Conservation (phyloP, 2,329 filamentous ascomycete genomes). For the Tricladium varicosporioides region DNA sequence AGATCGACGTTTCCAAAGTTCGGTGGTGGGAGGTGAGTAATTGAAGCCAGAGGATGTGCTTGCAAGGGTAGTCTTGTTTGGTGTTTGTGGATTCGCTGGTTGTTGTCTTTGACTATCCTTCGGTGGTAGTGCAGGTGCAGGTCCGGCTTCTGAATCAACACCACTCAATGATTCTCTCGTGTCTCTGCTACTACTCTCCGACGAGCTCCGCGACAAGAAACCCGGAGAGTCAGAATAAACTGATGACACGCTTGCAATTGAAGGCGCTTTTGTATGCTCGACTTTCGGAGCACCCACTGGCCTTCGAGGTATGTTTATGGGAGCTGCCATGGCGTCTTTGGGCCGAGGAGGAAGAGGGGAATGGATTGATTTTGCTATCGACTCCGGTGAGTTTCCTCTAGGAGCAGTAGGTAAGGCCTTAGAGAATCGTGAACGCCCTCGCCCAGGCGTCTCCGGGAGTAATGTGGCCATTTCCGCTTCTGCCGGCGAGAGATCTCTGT, state of each 20-base stretch:
- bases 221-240: conserved; percentile 29
- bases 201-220: conserved; percentile 17
- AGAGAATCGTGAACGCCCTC: conserved; percentile 28
- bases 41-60: conserved; percentile 22
- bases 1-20: conserved; percentile 32
- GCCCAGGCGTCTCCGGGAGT: conserved; percentile 18
- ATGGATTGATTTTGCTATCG: conserved; percentile 9
- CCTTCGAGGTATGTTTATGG: conserved; percentile 26
- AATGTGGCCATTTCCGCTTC: conserved; percentile 4
- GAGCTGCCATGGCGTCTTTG: conserved; percentile 13
- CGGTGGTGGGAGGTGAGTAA: conserved; percentile 22
- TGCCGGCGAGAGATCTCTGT: not conserved
- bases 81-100: conserved; percentile 3
- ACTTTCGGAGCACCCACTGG: conserved; percentile 24
- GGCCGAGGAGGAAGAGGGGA: conserved; percentile 26
- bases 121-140: conserved; percentile 24
- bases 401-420: conserved; percentile 27
- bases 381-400: conserved; percentile 8
- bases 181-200: conserved; percentile 20
- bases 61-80: conserved; percentile 17
- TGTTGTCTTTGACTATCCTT: conserved; percentile 21
- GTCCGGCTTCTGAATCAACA: conserved; percentile 22
- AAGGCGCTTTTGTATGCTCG: conserved; percentile 14
- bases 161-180: conserved; percentile 26
- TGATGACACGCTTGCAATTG: conserved; percentile 25